These are phyloP conservation scores for Trichoderma endophyticum DNA, from an alignment of 2,329 filamentous ascomycete genomes.

Conservation along the genomic window DNA sequence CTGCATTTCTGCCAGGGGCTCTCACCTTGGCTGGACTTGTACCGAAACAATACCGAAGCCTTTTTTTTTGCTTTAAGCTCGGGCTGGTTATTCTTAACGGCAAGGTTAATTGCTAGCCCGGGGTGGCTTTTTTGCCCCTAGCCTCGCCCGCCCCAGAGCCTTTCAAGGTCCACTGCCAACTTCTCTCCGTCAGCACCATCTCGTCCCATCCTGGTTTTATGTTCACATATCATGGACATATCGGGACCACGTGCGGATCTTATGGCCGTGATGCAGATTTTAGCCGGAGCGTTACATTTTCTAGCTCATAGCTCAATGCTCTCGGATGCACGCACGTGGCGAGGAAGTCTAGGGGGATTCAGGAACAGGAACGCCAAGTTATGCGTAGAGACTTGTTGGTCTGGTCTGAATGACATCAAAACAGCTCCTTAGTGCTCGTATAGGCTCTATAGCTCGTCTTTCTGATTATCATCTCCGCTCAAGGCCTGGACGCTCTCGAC, in stretches of 20 bases:
- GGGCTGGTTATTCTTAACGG: neutral
- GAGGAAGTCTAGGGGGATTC: neutral
- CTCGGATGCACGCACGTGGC: neutral
- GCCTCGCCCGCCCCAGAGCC: neutral
- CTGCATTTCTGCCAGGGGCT: neutral
- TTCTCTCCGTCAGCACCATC: neutral
- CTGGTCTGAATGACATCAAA: neutral
- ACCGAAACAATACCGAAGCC: neutral
- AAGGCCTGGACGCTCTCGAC: conserved; percentile 23
- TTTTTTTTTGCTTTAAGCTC: neutral
- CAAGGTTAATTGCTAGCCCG: conserved; percentile 11
- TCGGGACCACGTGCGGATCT: neutral
- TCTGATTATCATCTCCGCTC: neutral
- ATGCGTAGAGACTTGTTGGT: neutral
- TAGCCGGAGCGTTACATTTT: neutral
- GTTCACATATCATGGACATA: neutral
- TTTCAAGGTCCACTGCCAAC: neutral
- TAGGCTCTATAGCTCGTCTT: neutral
- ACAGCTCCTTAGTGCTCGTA: neutral
- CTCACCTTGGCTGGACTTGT: neutral
- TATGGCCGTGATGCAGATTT: neutral
- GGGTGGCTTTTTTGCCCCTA: neutral
- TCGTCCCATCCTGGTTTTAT: neutral
- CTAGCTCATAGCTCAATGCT: neutral
- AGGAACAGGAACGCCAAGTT: neutral